Percentiles rank a stretch among this genome's conserved stretches.
Conservation (phyloP, 2,329 filamentous ascomycete genomes). For the Penicillium paneum region DNA sequence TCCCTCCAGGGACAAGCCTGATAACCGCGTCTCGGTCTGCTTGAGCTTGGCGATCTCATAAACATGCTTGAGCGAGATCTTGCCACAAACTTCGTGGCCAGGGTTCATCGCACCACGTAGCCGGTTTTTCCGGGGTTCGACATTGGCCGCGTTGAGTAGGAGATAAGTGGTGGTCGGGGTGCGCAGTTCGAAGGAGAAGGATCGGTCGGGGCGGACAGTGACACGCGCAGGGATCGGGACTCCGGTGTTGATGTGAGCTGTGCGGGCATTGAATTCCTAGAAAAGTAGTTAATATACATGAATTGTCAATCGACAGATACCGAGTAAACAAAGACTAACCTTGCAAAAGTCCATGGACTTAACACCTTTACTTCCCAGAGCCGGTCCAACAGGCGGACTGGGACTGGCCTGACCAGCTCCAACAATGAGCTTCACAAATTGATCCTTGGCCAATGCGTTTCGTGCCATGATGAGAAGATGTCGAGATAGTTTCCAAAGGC, state of each 20-base stretch:
- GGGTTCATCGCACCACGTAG: slow-evolving; percentile 71
- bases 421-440: slow-evolving; percentile 95
- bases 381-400: slow-evolving; percentile 92
- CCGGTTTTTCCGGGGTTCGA: slow-evolving; percentile 68
- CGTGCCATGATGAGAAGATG: slow-evolving; percentile 46
- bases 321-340: slow-evolving; percentile 50
- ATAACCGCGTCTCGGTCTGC: slow-evolving; percentile 70
- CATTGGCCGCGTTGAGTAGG: slow-evolving; percentile 76
- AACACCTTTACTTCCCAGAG: slow-evolving; percentile 93
- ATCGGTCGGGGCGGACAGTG: slow-evolving; percentile 85
- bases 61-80: slow-evolving; percentile 87
- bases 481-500: neutral
- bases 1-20: slow-evolving; percentile 66
- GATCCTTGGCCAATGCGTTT: slow-evolving; percentile 56
- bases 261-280: slow-evolving; percentile 96
- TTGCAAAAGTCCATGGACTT: slow-evolving; percentile 99
- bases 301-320: no score
- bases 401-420: slow-evolving; percentile 93
- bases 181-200: slow-evolving; percentile 88
- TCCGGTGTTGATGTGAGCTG: slow-evolving; percentile 74
- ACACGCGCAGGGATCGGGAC: slow-evolving; percentile 89
- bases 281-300: neutral
- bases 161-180: slow-evolving; percentile 93
- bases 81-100: slow-evolving; percentile 74
- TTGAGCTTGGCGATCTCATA: slow-evolving; percentile 99